phyloP scores from a whole-genome alignment of 2,329 filamentous ascomycete genomes.

The Claviceps pusilla region DNA sequence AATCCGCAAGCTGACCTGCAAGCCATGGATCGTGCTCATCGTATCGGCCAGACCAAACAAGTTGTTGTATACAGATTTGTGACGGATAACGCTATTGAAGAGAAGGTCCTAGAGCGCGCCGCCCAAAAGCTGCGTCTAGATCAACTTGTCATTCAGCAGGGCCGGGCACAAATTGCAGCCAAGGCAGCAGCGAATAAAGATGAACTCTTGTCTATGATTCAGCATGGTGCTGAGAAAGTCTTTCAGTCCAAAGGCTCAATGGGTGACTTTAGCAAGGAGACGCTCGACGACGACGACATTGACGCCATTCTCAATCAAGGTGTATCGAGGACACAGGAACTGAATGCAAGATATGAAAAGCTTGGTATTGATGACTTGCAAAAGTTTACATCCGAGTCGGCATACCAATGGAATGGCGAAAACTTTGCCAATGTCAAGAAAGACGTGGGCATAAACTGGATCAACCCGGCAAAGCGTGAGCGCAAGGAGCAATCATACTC shows the following conservation, averaged over 20 bases:
- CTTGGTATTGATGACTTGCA: conserved; percentile 92
- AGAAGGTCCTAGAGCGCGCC: conserved; percentile 91
- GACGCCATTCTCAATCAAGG: conserved; percentile 76
- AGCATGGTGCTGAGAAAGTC: conserved; percentile 91
- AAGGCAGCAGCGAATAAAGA: conserved; percentile 93
- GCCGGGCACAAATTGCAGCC: conserved; percentile 74
- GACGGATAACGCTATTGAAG: conserved; percentile 94
- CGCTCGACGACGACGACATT: conserved; percentile 76
- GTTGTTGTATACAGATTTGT: conserved; percentile 94
- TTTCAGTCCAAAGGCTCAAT: conserved; percentile 61
- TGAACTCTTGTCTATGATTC: conserved; percentile 93
- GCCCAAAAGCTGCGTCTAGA: conserved; percentile 93
- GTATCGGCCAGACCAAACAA: conserved; percentile 97
- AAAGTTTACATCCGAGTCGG: conserved; percentile 93
- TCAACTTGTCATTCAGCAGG: conserved; percentile 95
- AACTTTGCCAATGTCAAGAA: conserved; percentile 87
- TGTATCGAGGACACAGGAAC: conserved; percentile 73
- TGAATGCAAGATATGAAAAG: conserved; percentile 92
- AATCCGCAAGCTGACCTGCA: conserved; percentile 96
- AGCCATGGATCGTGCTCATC: conserved; percentile 96
- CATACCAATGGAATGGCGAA: conserved; percentile 98
- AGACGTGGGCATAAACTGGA: conserved; percentile 87
- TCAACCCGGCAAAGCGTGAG: conserved; percentile 95
- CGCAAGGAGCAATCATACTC: conserved; percentile 96
- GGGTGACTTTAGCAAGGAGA: conserved; percentile 43